Evolutionary conservation across 2,329 filamentous ascomycete species (phyloP).

Genomic region (Colletotrichum sp.): DNA sequence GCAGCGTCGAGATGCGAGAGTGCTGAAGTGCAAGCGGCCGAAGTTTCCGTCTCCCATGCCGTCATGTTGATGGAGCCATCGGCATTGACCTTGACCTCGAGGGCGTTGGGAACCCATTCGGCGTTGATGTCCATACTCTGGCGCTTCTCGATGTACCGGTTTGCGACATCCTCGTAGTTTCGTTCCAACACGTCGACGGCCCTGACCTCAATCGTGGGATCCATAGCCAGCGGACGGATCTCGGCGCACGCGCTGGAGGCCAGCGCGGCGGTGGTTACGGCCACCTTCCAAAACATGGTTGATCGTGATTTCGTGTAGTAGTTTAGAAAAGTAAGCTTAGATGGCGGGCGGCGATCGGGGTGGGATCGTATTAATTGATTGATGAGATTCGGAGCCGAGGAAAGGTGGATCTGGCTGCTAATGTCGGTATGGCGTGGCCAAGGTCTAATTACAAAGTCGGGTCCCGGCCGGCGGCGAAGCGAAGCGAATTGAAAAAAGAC

Average conservation of each 20-base stretch:
- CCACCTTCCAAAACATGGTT: conserved; percentile 22
- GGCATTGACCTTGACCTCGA: conserved; percentile 39
- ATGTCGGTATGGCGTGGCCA: conserved; percentile 12
- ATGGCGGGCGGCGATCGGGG: neutral
- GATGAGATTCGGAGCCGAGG: conserved; percentile 3
- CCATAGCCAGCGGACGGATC: conserved; percentile 21
- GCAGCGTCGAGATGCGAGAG: conserved; percentile 61
- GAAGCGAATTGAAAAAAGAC: conserved; percentile 19
- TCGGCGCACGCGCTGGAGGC: conserved; percentile 20
- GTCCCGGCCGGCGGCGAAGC: conserved; percentile 25
- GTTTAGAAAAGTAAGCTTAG: neutral
- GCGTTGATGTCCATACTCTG: conserved; percentile 7
- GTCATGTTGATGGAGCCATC: conserved; percentile 57
- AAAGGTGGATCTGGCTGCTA: conserved; percentile 7
- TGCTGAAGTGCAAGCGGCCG: conserved; percentile 62
- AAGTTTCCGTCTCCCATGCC: conserved; percentile 59
- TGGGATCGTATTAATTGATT: conserved; percentile 8
- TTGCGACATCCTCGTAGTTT: conserved; percentile 19
- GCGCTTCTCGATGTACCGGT: conserved; percentile 26
- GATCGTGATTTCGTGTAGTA: neutral
- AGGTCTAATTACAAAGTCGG: conserved; percentile 20
- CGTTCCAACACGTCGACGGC: conserved; percentile 22
- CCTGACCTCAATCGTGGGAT: conserved; percentile 33
- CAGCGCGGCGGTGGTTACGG: conserved; percentile 14
- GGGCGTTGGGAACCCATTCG: conserved; percentile 9